Evolutionary conservation across 192 early-diverging fungal genomes (phyloP), one percentile per base, ranked within the genome.

Genomic region (Umbelopsis isabellina): DNA sequence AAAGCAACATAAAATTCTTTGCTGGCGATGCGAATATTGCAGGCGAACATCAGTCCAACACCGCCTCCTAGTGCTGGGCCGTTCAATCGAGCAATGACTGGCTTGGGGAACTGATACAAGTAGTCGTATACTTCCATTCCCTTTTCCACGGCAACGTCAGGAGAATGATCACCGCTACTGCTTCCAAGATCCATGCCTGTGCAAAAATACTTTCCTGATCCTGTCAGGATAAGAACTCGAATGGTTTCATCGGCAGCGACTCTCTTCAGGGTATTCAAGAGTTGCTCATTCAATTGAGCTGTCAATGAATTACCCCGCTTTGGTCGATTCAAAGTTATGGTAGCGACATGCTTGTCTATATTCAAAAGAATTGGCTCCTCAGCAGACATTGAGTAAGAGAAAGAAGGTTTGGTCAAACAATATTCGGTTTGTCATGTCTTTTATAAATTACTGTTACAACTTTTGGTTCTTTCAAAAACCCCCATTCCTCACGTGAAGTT

Each of bases 31-130:
- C 87, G 73, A 46, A 90, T 81, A 70, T 90, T 85, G 33, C 82
- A 79, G n/a, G 79, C 69, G 73, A 86, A 85, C 35, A 86, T 50
- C 16, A 88, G 69, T 2, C 87, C 87, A 18, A 86, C 80, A 21
- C 89, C 89, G 18, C 89, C 89, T 30, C 87, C 89, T 20, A 90
- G 76, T 8, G 80, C 86, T 11, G 87, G 87, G n/a, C 89, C 89
- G 72, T 90, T 87, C 46, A 90, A 70, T 41, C 79, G 76, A 18
- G 83, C 86, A 61, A 90, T 79, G 16, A 83, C 75, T 12, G 81
- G 81, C 65, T 88, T 85, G 1, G 82, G 81, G 45, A 75, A 86
- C 6, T 64, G 46, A 12, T 79, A 72, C 2, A 90, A 50, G 20
- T 70, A 75, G 8, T 81, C 70, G 71, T 81, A 90, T 61, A 88